phyloP scores from a whole-genome alignment of 2,329 filamentous ascomycete species.

The Alternaria brassicae region DNA sequence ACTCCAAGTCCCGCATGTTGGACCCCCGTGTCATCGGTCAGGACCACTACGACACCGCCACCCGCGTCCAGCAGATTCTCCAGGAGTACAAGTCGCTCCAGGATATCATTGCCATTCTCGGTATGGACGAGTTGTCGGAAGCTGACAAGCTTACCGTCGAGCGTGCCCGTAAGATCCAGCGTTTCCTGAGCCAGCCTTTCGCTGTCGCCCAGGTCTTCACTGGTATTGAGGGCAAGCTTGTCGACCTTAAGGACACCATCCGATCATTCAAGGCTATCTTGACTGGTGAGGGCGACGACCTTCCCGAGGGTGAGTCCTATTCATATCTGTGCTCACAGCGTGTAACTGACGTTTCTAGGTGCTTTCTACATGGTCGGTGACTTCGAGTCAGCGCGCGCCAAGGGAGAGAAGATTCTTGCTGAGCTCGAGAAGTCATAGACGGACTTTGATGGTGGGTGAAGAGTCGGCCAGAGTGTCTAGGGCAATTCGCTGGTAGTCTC shows the following conservation, averaged over 20 bases:
- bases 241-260: conserved; percentile 99
- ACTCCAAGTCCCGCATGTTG: conserved; percentile 99
- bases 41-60: conserved; percentile 95
- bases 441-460: conserved; percentile 40
- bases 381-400: conserved; percentile 87
- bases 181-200: conserved; percentile 99
- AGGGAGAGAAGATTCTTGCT: conserved; percentile 99
- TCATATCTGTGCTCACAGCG: neutral
- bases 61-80: conserved; percentile 97
- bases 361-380: conserved; percentile 99
- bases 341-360: conserved; percentile 50
- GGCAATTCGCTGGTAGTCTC: conserved; percentile 43
- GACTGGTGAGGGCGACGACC: conserved; percentile 90
- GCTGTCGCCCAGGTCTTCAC: conserved; percentile 87
- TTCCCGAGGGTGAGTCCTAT: conserved; percentile 80
- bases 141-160: conserved; percentile 99
- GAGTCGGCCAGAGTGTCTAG: conserved; percentile 43
- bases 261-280: conserved; percentile 97
- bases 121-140: conserved; percentile 99
- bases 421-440: conserved; percentile 72
- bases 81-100: conserved; percentile 99
- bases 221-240: conserved; percentile 94
- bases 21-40: conserved; percentile 98
- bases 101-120: conserved; percentile 99
- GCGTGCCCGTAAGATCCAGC: conserved; percentile 99